These are phyloP conservation scores for Mycena haematopus DNA, from an alignment of 768 basidiomycete species.

Conservation along the genomic window DNA sequence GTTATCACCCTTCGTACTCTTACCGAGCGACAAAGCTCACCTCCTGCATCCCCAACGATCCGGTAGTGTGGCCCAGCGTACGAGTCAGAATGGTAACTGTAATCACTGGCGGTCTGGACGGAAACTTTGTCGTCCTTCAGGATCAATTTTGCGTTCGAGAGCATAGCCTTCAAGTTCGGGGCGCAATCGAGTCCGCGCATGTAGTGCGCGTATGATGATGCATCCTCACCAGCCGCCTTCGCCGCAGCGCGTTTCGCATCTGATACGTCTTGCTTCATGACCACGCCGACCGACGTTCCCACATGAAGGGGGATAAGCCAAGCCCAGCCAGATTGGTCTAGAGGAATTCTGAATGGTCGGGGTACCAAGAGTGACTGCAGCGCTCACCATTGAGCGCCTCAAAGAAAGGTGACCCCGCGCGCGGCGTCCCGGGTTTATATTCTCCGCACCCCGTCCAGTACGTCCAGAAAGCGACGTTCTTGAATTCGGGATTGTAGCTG, in stretches of 20 bases:
- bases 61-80: constrained; percentile 1
- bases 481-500: background rate
- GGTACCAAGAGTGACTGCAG: background rate
- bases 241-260: background rate
- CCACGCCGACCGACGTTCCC: background rate
- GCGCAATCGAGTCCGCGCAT: background rate
- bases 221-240: background rate
- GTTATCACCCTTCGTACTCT: no score
- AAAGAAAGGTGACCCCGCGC: background rate
- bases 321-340: background rate
- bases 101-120: background rate
- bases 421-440: background rate
- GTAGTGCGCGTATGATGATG: background rate
- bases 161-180: background rate
- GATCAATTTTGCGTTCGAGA: background rate
- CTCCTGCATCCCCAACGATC: background rate
- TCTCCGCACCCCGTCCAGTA: background rate
- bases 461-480: background rate
- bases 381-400: background rate
- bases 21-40: background rate
- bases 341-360: background rate
- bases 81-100: background rate
- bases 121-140: background rate
- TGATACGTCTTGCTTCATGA: background rate
- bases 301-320: background rate